phyloP scores from a whole-genome alignment of 164 flowering plant species.

The Platanus orientalis region DNA sequence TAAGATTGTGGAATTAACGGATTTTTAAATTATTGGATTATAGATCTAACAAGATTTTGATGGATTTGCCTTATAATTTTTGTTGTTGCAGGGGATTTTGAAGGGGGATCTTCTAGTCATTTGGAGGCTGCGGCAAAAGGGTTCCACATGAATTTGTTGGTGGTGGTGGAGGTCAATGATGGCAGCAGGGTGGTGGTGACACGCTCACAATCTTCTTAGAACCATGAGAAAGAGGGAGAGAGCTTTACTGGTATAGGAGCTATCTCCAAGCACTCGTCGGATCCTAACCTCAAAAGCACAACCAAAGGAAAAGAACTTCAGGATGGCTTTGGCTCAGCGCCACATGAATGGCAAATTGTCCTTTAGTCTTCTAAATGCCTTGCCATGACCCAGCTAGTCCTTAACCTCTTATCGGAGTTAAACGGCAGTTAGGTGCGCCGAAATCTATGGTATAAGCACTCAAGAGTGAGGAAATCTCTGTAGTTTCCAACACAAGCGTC shows the following conservation, averaged over 20 bases:
- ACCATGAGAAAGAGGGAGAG: conserved; percentile 22
- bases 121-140: too few relatives aligned
- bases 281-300: conserved; percentile 58
- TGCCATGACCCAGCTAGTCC: background rate
- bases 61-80: too few relatives aligned
- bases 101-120: too few relatives aligned
- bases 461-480: conserved; percentile 33
- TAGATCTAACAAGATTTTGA: too few relatives aligned
- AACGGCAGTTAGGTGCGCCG: conserved; percentile 24
- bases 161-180: too few relatives aligned
- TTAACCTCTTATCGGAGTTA: background rate
- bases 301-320: conserved; percentile 44
- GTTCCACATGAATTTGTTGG: too few relatives aligned
- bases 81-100: too few relatives aligned
- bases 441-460: conserved; percentile 33
- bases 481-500: conserved; percentile 2
- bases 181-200: too few relatives aligned
- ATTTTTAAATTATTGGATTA: too few relatives aligned
- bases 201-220: background rate
- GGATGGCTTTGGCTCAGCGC: conserved; percentile 60
- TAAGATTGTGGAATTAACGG: too few relatives aligned
- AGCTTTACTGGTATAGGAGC: conserved; percentile 91
- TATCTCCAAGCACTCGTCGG: conserved; percentile 64
- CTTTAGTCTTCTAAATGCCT: conserved; percentile 11
- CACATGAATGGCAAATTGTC: conserved; percentile 29